Conservation (phyloP, 2,329 filamentous ascomycete genomes). For the Fusarium sp. region DNA sequence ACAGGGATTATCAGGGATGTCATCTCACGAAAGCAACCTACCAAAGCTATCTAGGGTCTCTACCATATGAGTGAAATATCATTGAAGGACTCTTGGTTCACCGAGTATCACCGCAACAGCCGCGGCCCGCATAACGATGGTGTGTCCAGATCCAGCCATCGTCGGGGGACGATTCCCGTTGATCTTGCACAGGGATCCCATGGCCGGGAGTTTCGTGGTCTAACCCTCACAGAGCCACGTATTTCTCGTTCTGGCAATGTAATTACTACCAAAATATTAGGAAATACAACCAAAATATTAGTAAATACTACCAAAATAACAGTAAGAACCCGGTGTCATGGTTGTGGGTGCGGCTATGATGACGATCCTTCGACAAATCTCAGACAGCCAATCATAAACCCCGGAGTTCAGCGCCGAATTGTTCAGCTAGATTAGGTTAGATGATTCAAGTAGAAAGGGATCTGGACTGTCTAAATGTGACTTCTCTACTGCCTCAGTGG, state of each 20-base stretch:
- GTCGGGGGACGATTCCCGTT: neutral
- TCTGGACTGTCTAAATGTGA: neutral
- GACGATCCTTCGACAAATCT: neutral
- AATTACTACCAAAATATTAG: no score
- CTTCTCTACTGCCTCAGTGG: no score
- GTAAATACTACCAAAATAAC: no score
- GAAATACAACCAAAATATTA: no score
- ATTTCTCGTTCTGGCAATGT: no score
- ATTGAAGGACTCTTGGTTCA: neutral
- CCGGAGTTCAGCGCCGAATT: neutral
- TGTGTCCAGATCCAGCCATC: neutral
- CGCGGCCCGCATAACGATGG: neutral
- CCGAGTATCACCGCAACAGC: neutral
- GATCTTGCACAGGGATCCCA: neutral
- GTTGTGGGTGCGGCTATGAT: neutral
- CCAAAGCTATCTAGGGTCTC: neutral
- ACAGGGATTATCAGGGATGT: neutral
- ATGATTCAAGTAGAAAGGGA: neutral
- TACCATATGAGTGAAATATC: neutral
- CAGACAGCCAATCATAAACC: neutral
- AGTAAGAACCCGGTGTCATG: neutral
- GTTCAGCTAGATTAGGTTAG: neutral
- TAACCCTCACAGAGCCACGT: no score
- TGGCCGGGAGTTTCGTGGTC: neutral
- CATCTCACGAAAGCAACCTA: neutral